These are phyloP conservation scores for Fomitopsis schrenkii DNA, from an alignment of 1,284 basidiomycete species.

Conservation along the genomic window DNA sequence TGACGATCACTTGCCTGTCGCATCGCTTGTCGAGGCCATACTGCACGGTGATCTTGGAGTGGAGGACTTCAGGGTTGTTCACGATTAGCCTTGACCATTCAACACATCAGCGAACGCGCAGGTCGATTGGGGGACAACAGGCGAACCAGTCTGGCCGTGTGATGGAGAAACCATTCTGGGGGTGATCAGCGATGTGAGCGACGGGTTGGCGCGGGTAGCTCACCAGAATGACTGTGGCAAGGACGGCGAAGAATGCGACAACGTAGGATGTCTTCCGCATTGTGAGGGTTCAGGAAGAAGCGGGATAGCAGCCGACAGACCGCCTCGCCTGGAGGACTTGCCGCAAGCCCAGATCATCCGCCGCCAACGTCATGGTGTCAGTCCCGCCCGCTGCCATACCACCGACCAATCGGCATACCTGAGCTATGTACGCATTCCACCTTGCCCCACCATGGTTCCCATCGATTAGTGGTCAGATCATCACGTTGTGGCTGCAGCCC, in stretches of 20 bases:
- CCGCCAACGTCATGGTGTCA: background rate
- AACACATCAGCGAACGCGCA: slow-evolving; percentile 12
- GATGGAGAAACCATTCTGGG: slow-evolving; percentile 56
- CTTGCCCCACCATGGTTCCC: slow-evolving; percentile 9
- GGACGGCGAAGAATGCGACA: slow-evolving; percentile 51
- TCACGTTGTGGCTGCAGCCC: slow-evolving; percentile 18
- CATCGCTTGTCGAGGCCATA: slow-evolving; percentile 62
- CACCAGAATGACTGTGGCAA: slow-evolving; percentile 49
- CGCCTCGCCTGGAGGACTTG: background rate
- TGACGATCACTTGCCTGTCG: slow-evolving; percentile 43
- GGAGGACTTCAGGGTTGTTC: slow-evolving; percentile 42
- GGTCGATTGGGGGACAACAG: slow-evolving; percentile 12
- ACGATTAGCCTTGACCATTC: slow-evolving; percentile 51
- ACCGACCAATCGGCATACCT: background rate
- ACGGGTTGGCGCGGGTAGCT: slow-evolving; percentile 16
- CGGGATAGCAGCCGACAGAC: background rate
- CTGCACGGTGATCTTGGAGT: slow-evolving; percentile 42
- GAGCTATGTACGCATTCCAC: background rate
- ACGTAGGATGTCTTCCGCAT: slow-evolving; percentile 69
- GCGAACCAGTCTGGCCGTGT: slow-evolving; percentile 61
- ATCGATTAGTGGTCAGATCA: slow-evolving; percentile 26
- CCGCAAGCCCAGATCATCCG: background rate
- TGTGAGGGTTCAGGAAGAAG: background rate
- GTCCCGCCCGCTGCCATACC: background rate
- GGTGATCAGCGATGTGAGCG: background rate